A percentile compares a stretch with the other conserved stretches of the same genome.
Conservation (phyloP, 2,329 filamentous ascomycete genomes). For the Mariannaea elegans region DNA sequence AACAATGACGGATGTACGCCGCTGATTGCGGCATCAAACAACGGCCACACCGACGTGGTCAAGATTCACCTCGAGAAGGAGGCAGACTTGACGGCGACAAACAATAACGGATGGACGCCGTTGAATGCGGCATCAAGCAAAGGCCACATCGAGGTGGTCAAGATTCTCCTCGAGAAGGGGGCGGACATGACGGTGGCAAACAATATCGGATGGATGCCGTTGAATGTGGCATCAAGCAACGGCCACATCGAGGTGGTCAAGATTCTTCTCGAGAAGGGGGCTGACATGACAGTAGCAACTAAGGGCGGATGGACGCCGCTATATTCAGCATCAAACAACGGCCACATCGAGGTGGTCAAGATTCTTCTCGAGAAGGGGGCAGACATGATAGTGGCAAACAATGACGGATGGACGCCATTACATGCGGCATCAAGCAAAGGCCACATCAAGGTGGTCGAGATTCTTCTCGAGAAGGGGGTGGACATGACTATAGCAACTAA, state of each 20-base stretch:
- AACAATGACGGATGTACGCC: not conserved
- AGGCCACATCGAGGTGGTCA: not conserved
- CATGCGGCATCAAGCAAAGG: no score
- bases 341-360: no score
- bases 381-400: no score
- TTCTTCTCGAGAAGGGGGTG: no score
- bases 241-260: not conserved
- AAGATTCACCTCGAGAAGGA: not conserved
- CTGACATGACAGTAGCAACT: not conserved
- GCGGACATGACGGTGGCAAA: not conserved
- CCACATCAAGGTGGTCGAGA: no score
- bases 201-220: not conserved
- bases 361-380: no score
- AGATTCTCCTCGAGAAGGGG: not conserved
- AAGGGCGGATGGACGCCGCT: not conserved
- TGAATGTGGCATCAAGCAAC: not conserved
- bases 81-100: not conserved
- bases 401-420: no score
- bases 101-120: not conserved
- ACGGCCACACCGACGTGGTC: not conserved
- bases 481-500: not conserved
- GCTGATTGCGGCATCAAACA: not conserved
- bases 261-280: not conserved
- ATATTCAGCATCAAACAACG: no score
- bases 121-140: not conserved